phyloP scores from a whole-genome alignment of 2,329 filamentous ascomycete species.

The Ascochyta clinopodiicola region DNA sequence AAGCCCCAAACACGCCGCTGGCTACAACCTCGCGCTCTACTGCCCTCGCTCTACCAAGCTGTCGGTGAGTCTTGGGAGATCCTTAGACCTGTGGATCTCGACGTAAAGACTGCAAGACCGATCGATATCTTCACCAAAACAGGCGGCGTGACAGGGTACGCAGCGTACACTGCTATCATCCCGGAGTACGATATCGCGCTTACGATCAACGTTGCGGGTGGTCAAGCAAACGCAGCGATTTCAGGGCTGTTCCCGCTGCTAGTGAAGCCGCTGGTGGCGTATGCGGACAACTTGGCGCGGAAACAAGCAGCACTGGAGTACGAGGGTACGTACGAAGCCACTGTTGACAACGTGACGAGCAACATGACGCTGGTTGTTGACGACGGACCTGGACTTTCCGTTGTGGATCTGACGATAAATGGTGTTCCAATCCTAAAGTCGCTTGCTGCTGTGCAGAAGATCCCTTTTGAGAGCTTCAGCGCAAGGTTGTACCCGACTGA shows the following conservation, averaged over 20 bases:
- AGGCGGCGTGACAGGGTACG: constrained; percentile 33
- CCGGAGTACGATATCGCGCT: constrained; percentile 35
- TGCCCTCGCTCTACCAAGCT: constrained; percentile 29
- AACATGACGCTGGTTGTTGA: constrained; percentile 23
- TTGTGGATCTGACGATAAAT: constrained; percentile 25
- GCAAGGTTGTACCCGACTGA: constrained; percentile 32
- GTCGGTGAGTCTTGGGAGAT: constrained; percentile 41
- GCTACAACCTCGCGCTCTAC: constrained; percentile 30
- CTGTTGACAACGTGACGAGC: background rate
- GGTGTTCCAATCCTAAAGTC: constrained; percentile 21
- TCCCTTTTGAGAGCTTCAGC: constrained; percentile 19
- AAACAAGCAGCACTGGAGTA: constrained; percentile 27
- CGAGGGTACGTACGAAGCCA: constrained; percentile 25
- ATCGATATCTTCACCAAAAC: constrained; percentile 37
- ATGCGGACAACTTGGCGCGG: constrained; percentile 29
- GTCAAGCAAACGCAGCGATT: constrained; percentile 14
- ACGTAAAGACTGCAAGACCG: constrained; percentile 23
- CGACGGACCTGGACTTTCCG: constrained; percentile 30
- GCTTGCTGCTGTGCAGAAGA: constrained; percentile 19
- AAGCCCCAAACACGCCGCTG: constrained; percentile 25
- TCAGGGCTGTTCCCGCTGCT: constrained; percentile 22
- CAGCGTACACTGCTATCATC: constrained; percentile 25
- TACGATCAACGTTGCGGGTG: constrained; percentile 31
- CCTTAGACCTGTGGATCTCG: constrained; percentile 26
- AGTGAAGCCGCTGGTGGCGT: constrained; percentile 23